phyloP scores from a whole-genome alignment of 495 filamentous ascomycete species.

The Neurospora cerealis region DNA sequence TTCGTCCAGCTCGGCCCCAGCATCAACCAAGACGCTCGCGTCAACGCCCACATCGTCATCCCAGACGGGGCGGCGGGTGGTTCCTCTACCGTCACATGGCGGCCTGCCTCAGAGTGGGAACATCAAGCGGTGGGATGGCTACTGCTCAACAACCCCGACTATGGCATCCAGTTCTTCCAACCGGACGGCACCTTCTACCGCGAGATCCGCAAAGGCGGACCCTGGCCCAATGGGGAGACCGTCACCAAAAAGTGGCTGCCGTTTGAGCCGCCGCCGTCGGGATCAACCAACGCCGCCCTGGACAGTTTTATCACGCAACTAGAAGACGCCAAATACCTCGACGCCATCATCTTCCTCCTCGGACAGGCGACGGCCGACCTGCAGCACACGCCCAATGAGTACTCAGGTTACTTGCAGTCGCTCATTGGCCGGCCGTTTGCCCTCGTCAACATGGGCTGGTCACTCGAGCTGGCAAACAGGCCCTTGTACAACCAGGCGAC shows the following conservation, averaged over 20 bases:
- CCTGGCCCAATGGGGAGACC: background rate
- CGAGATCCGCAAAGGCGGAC: slow-evolving; percentile 33
- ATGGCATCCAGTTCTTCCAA: slow-evolving; percentile 39
- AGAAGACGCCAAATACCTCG: too few relatives aligned
- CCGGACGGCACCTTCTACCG: slow-evolving; percentile 41
- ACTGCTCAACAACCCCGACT: slow-evolving; percentile 39
- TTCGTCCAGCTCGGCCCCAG: slow-evolving; percentile 36
- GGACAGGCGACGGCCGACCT: slow-evolving; percentile 5
- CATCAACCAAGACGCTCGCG: slow-evolving; percentile 40
- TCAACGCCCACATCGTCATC: slow-evolving; percentile 28
- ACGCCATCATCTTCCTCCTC: too few relatives aligned
- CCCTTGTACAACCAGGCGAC: slow-evolving; percentile 8
- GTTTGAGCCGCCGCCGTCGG: slow-evolving; percentile 9
- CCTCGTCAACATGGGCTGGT: slow-evolving; percentile 35
- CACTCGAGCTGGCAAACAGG: slow-evolving; percentile 30
- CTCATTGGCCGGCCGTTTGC: slow-evolving; percentile 40
- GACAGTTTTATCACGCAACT: too few relatives aligned
- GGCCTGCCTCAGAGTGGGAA: slow-evolving; percentile 29
- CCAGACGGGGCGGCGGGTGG: background rate
- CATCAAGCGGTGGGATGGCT: slow-evolving; percentile 47
- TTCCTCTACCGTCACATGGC: slow-evolving; percentile 8
- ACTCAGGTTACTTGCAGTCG: slow-evolving; percentile 23
- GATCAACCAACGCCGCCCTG: too few relatives aligned
- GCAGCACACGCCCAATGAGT: slow-evolving; percentile 23
- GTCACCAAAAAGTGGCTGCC: slow-evolving; percentile 25